A percentile compares a stretch with the other conserved stretches of the same genome.
Evolutionary conservation across 2,329 filamentous ascomycete genomes (phyloP).

Genomic region (Aspergillus eucalypticola): DNA sequence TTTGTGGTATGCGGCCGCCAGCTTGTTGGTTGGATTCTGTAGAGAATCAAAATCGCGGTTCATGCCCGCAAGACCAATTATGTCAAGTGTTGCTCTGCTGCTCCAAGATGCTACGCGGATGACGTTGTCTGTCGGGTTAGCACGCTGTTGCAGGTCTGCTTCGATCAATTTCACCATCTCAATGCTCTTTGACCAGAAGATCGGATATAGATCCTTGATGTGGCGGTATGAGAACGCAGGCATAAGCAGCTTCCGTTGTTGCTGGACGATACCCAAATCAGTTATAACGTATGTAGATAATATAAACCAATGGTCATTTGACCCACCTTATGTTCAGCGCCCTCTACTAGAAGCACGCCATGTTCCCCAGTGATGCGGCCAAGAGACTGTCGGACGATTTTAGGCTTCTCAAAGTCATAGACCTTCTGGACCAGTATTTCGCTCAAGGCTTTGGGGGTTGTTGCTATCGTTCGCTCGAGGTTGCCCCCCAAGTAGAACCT

Average conservation of each 20-base stretch:
- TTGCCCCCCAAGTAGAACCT: slow-evolving; percentile 66
- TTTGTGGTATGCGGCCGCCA: slow-evolving; percentile 47
- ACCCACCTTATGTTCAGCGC: slow-evolving; percentile 77
- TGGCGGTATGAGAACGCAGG: slow-evolving; percentile 86
- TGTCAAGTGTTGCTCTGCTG: slow-evolving; percentile 70
- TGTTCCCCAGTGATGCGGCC: slow-evolving; percentile 40
- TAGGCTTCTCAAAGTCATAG: slow-evolving; percentile 70
- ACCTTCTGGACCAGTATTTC: slow-evolving; percentile 69
- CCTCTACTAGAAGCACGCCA: slow-evolving; percentile 71
- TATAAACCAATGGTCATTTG: neutral
- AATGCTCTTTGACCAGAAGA: slow-evolving; percentile 77
- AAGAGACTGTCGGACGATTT: slow-evolving; percentile 45
- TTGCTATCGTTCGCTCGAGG: slow-evolving; percentile 62
- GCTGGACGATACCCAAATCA: slow-evolving; percentile 23
- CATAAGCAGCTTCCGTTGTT: slow-evolving; percentile 73
- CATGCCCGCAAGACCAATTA: slow-evolving; percentile 72
- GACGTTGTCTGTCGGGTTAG: slow-evolving; percentile 39
- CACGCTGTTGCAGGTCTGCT: slow-evolving; percentile 43
- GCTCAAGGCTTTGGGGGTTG: slow-evolving; percentile 64
- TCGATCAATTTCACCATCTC: slow-evolving; percentile 66
- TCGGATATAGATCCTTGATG: slow-evolving; percentile 78
- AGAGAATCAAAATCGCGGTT: slow-evolving; percentile 71
- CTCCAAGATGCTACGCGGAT: slow-evolving; percentile 65
- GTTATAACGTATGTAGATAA: neutral
- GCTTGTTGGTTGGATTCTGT: slow-evolving; percentile 58